Evolutionary conservation across 148 eudicot species (phyloP).

Genomic region (Nepenthes gracilis): DNA sequence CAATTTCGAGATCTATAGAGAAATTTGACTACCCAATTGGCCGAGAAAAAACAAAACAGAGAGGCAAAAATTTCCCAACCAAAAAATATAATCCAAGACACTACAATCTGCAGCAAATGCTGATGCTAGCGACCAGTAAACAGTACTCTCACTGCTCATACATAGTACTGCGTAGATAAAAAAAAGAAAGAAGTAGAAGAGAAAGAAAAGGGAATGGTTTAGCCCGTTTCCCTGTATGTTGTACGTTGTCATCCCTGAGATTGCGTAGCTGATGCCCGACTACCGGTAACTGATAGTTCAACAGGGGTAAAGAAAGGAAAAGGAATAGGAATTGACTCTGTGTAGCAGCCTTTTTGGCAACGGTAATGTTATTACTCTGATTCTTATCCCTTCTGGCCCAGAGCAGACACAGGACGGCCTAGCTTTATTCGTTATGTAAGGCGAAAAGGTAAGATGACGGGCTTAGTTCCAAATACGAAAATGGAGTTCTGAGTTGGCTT

Average conservation of each 20-base stretch:
- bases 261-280: constrained; percentile 8
- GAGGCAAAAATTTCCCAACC: too few relatives aligned
- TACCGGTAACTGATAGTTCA: constrained; percentile 3
- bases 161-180: not conserved
- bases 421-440: too few relatives aligned
- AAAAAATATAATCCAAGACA: too few relatives aligned
- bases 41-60: too few relatives aligned
- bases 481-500: too few relatives aligned
- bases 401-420: too few relatives aligned
- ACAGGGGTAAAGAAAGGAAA: not conserved
- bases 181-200: not conserved
- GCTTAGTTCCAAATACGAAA: too few relatives aligned
- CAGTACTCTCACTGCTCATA: not conserved
- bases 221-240: constrained; percentile 1
- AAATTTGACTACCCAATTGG: too few relatives aligned
- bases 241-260: constrained; percentile 4
- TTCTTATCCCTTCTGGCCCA: too few relatives aligned
- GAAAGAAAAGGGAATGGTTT: not conserved
- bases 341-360: too few relatives aligned
- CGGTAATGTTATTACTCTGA: not conserved
- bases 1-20: too few relatives aligned
- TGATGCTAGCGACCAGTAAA: not conserved
- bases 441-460: too few relatives aligned
- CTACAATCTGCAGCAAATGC: not conserved
- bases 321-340: not conserved